Percentiles rank a stretch among this genome's conserved stretches.
Evolutionary conservation across 345 rosid genomes (phyloP).

Genomic region (Lepidium aucheri): DNA sequence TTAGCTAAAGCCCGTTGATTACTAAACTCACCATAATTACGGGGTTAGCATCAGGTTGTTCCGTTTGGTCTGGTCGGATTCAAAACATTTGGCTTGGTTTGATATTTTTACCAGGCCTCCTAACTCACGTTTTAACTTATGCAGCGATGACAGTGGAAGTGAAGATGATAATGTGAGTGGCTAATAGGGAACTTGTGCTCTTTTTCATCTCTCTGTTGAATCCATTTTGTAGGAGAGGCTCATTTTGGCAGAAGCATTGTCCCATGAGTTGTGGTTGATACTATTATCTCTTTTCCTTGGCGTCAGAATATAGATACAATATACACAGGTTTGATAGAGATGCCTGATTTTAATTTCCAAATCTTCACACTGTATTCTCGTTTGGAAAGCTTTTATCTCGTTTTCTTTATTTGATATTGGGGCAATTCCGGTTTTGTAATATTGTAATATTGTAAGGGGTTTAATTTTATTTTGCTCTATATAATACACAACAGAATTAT

Average conservation of each 20-base stretch:
- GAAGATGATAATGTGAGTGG: conserved; percentile 53
- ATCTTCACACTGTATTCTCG: neutral
- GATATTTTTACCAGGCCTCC: too few relatives aligned
- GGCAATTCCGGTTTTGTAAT: neutral
- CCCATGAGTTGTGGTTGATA: neutral
- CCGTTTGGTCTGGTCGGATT: too few relatives aligned
- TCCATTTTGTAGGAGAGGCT: neutral
- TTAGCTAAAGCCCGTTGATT: neutral
- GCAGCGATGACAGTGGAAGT: conserved; percentile 77
- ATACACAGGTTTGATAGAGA: neutral
- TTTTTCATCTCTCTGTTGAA: neutral
- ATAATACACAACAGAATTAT: too few relatives aligned
- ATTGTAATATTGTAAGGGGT: neutral
- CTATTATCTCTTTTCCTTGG: neutral
- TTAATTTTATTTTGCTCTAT: neutral
- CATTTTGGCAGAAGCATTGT: neutral
- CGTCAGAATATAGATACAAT: conserved; percentile 1
- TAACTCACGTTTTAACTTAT: neutral
- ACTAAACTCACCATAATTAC: neutral
- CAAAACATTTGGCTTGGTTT: too few relatives aligned
- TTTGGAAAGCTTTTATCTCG: neutral
- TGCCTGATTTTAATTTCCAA: neutral
- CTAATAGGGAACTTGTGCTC: conserved; percentile 16
- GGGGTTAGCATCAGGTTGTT: too few relatives aligned
- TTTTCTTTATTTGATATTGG: neutral